phyloP scores from a whole-genome alignment of 495 filamentous ascomycete species.

The Amphirosellinia nigrospora region DNA sequence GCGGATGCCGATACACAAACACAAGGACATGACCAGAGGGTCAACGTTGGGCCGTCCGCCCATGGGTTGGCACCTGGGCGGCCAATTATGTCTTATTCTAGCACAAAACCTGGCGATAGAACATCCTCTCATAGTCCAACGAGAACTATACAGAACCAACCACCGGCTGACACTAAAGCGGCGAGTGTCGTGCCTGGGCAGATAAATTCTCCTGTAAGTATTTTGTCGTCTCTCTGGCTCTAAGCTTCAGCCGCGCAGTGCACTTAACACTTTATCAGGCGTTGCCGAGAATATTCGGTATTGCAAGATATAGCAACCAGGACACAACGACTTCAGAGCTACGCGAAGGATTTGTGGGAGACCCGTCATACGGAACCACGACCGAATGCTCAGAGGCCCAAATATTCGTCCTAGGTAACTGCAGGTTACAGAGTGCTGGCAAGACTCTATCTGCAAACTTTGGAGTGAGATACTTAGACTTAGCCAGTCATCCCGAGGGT shows the following conservation, averaged over 20 bases:
- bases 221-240: neutral
- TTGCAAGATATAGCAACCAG: neutral
- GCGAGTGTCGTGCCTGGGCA: neutral
- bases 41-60: neutral
- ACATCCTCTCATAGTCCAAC: neutral
- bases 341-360: neutral
- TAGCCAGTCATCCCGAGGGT: neutral
- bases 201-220: neutral
- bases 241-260: neutral
- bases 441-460: neutral
- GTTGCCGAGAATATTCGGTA: neutral
- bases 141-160: neutral
- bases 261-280: neutral
- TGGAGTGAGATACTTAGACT: slow-evolving; percentile 10
- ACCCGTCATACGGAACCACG: neutral
- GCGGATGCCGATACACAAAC: neutral
- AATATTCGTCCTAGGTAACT: neutral
- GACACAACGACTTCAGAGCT: neutral
- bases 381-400: slow-evolving; percentile 8
- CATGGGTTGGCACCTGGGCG: neutral
- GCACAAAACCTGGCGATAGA: neutral
- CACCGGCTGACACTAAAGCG: neutral
- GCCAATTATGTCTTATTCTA: neutral
- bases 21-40: neutral
- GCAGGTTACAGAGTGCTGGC: slow-evolving; percentile 1